Percentiles rank a stretch among this genome's conserved stretches.
phyloP scores from a whole-genome alignment of 2,329 filamentous ascomycete genomes.

The Talaromyces amestolkiae region DNA sequence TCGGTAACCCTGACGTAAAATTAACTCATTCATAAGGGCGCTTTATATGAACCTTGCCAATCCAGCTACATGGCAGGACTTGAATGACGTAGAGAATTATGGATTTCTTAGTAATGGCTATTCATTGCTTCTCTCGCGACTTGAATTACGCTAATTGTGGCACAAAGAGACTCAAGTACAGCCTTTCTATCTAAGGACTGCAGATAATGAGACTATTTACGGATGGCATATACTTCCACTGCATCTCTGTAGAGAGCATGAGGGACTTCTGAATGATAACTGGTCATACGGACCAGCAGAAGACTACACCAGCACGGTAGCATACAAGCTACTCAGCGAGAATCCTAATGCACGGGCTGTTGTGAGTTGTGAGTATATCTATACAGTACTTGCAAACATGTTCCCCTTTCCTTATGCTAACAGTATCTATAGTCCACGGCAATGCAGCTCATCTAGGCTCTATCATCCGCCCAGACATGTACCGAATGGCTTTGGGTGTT shows the following conservation, averaged over 20 bases:
- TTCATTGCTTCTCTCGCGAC: not conserved
- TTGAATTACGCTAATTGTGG: not conserved
- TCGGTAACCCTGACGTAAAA: not conserved
- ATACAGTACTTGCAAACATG: not conserved
- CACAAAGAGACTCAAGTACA: slow-evolving; percentile 76
- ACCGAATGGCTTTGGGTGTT: slow-evolving; percentile 71
- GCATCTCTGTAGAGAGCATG: slow-evolving; percentile 70
- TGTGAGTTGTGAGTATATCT: slow-evolving; percentile 38
- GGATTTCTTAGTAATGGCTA: slow-evolving; percentile 71
- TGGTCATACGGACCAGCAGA: slow-evolving; percentile 51
- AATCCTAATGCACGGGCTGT: slow-evolving; percentile 55
- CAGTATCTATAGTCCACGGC: slow-evolving; percentile 41
- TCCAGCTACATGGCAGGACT: slow-evolving; percentile 67
- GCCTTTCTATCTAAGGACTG: slow-evolving; percentile 72
- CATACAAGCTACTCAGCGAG: slow-evolving; percentile 51
- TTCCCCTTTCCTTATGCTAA: not conserved
- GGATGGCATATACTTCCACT: slow-evolving; percentile 89
- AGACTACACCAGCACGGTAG: slow-evolving; percentile 49
- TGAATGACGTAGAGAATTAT: slow-evolving; percentile 75
- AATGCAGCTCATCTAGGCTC: slow-evolving; percentile 87
- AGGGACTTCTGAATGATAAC: slow-evolving; percentile 58
- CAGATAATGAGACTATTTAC: slow-evolving; percentile 75
- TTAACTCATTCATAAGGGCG: slow-evolving; percentile 52
- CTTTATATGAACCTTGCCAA: slow-evolving; percentile 82
- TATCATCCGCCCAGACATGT: slow-evolving; percentile 70